Conservation (phyloP, 495 filamentous ascomycete species). For the Neurospora africana region DNA sequence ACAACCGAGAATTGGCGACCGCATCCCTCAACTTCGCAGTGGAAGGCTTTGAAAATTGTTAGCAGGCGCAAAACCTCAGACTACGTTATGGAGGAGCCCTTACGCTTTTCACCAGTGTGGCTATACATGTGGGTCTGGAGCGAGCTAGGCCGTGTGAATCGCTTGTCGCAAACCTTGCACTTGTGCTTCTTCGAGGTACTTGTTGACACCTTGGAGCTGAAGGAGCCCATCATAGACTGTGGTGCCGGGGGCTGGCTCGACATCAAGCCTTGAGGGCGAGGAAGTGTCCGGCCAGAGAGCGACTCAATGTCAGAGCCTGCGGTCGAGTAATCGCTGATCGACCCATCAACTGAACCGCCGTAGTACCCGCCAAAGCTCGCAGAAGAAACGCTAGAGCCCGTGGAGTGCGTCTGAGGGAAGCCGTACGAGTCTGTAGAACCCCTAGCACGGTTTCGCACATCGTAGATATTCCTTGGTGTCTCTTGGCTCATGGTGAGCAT, state of each 20-base stretch:
- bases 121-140: slow-evolving; percentile 98
- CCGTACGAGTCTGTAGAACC: slow-evolving; percentile 85
- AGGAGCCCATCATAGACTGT: slow-evolving; percentile 97
- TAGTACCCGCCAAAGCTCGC: slow-evolving; percentile 65
- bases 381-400: slow-evolving; percentile 91
- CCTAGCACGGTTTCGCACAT: slow-evolving; percentile 43
- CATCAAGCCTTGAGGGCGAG: slow-evolving; percentile 63
- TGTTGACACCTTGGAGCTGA: slow-evolving; percentile 92
- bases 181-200: slow-evolving; percentile 99
- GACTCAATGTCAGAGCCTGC: slow-evolving; percentile 79
- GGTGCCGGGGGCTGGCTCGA: slow-evolving; percentile 68
- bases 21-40: slow-evolving; percentile 89
- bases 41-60: slow-evolving; percentile 57
- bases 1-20: slow-evolving; percentile 96
- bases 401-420: slow-evolving; percentile 82
- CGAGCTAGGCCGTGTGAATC: slow-evolving; percentile 92
- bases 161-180: slow-evolving; percentile 99
- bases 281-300: slow-evolving; percentile 66
- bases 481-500: slow-evolving; percentile 94
- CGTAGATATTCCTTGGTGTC: slow-evolving; percentile 82
- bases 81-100: slow-evolving; percentile 29
- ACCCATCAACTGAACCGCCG: slow-evolving; percentile 75
- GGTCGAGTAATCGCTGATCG: slow-evolving; percentile 90
- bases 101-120: slow-evolving; percentile 98
- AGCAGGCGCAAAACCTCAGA: slow-evolving; percentile 15